Evolutionary conservation across 2,329 filamentous ascomycete genomes (phyloP), one percentile per base, ranked within the genome.

Genomic region (Verticillium alfalfae): DNA sequence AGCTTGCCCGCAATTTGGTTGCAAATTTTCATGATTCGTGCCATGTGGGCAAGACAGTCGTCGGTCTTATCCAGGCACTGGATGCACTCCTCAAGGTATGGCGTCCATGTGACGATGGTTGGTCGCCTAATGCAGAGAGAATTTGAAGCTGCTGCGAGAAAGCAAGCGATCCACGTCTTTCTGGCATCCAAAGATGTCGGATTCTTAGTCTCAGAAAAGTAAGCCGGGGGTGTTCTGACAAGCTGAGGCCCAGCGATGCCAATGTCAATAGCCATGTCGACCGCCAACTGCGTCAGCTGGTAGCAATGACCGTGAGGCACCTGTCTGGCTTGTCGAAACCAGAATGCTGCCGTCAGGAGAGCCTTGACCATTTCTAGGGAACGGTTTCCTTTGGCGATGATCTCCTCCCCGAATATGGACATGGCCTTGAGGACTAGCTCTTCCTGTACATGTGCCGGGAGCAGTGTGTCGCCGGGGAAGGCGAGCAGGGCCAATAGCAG

Each of bases 311-410:
- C 56, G 36, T 58, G 37, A 9, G 18, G 16, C 10, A 39, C 15
- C 13, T 45, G 8, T 6, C 56, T 58, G 18, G 56, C 36, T n/a
- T 58, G 36, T 7, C 56, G 56, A 34, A 58, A 39, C 56, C 56
- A 58, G 16, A 58, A 58, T 9, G 56, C 56, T n/a, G 56, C 56
- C 37, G 18, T 45, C 36, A 58, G 37, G n/a, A 58, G 38, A 26
- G 56, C 56, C 56, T 58, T 58, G 56, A 58, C 37, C 56, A 58
- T 58, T 16, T 58, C n/a, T 5, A 58, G 56, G 15, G 56, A 58
- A 10, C 36, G 36, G 22, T 58, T 45, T 8, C 56, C 56, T 18
- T 41, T 31, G 8, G 56, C 56, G 36, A 58, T 58, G 36, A 58
- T 34, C 37, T 45, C 37, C 5, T 58, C 37, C 9, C 56, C 56